A percentile compares a stretch with the other conserved stretches of the same genome.
Conservation (phyloP, 495 filamentous ascomycete species). For the Clohesyomyces aquaticus region DNA sequence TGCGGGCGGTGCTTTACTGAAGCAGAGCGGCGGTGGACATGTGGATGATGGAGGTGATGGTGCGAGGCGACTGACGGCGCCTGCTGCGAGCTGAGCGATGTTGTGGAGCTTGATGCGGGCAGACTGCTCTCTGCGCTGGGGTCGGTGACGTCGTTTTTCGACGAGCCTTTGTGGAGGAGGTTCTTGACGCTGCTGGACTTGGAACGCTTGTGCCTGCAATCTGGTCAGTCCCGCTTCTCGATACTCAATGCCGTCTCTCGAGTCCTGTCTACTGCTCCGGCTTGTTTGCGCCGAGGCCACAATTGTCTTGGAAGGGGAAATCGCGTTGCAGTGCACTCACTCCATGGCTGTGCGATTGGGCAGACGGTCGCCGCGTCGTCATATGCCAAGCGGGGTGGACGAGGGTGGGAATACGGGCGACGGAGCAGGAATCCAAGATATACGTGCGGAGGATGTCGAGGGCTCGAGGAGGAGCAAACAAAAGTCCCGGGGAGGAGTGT, state of each 20-base stretch:
- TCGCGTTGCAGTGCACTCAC: too few relatives aligned
- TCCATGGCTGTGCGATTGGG: conserved; percentile 15
- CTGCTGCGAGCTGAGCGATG: conserved; percentile 35
- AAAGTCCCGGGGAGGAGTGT: too few relatives aligned
- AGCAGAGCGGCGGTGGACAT: conserved; percentile 18
- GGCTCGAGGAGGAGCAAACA: too few relatives aligned
- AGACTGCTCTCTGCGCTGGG: conserved; percentile 8
- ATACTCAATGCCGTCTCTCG: background rate
- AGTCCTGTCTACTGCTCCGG: background rate
- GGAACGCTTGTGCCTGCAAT: conserved; percentile 44
- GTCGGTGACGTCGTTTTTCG: conserved; percentile 45
- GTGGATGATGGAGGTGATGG: conserved; percentile 6
- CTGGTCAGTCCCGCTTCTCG: conserved; percentile 13
- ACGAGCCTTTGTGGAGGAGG: conserved; percentile 45
- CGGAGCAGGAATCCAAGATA: background rate
- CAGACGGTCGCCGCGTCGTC: conserved; percentile 9
- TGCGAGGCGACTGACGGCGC: conserved; percentile 8
- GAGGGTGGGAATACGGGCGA: background rate
- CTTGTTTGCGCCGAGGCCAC: background rate
- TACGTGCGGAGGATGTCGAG: too few relatives aligned
- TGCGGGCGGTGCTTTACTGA: conserved; percentile 45
- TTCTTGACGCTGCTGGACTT: conserved; percentile 46
- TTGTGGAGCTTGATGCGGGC: conserved; percentile 24
- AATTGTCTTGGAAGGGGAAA: background rate
- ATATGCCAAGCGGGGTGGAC: background rate